Evolutionary conservation across 805 yeast genomes (phyloP).

Genomic region (Candida silvatica): DNA sequence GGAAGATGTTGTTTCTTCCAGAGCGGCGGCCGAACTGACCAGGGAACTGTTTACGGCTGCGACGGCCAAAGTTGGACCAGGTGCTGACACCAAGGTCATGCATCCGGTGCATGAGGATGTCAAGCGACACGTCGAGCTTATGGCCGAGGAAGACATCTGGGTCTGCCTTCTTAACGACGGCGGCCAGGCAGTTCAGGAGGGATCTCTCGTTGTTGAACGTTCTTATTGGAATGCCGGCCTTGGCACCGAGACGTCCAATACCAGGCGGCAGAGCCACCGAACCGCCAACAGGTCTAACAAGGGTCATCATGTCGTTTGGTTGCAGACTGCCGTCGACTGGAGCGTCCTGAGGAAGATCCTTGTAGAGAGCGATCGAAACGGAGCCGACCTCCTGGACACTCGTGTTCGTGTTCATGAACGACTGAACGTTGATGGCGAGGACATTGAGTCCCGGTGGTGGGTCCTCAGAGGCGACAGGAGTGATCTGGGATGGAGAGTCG

Average conservation of each 20-base stretch:
- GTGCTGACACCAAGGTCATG: constrained; percentile 61
- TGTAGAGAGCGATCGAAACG: constrained; percentile 67
- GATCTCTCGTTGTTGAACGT: constrained; percentile 67
- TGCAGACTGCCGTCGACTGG: constrained; percentile 53
- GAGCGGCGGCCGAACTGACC: constrained; percentile 52
- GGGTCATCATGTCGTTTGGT: constrained; percentile 58
- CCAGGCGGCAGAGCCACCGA: constrained; percentile 67
- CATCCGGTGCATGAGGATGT: constrained; percentile 75
- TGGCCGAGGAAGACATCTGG: constrained; percentile 93
- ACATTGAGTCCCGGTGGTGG: constrained; percentile 64
- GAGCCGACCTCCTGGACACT: constrained; percentile 85
- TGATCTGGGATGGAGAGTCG: constrained; percentile 35
- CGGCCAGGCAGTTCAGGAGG: constrained; percentile 66
- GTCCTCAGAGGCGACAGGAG: constrained; percentile 30
- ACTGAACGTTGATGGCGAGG: constrained; percentile 70
- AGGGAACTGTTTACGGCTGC: constrained; percentile 72
- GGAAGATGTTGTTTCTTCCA: constrained; percentile 36
- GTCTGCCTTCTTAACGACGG: constrained; percentile 61
- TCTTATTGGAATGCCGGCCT: constrained; percentile 42
- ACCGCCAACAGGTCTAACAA: constrained; percentile 72
- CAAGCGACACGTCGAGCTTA: constrained; percentile 71
- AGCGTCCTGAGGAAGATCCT: constrained; percentile 63
- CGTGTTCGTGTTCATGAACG: constrained; percentile 63
- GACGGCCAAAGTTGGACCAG: constrained; percentile 81
- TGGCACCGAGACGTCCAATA: constrained; percentile 49